Base-by-base conservation (phyloP, 805 yeast species). In the Komagataella mondaviorum region DNA sequence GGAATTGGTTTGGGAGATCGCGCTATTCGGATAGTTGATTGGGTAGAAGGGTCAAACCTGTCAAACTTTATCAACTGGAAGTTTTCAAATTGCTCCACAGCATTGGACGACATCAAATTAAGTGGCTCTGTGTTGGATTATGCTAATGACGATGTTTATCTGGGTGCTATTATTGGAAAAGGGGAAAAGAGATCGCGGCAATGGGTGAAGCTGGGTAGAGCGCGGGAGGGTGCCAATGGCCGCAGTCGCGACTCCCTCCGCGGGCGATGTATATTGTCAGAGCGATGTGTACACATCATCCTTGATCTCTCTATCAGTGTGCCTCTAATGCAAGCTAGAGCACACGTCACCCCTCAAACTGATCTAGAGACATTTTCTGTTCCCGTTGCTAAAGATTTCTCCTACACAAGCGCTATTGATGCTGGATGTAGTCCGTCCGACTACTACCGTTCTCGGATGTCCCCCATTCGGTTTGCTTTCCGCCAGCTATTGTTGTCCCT, bases 351-450 rank as follows among this genome's bases (percentile, higher is more conserved):
- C 47, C 47, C 24, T n/a, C 47, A 45, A 6, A 22, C 47, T 45
- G 22, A 22, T 45, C 17, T 23, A 45, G 22, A 45, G 22, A 45
- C 16, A 18, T 18, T 23, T 16, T 17, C 47, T 4, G 47, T 23
- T 23, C 47, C 23, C 14, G 24, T 12, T 12, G 22, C 30, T 4
- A 45, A 22, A 45, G 58, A 54, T 36, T 49, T 61, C 18, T 43
- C 56, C 4, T 58, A 62, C 49, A 63, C 67, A 0, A 59, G 60
- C 6, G 51, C 54, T 14, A 50, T 52, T 10, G 96, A 88, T 62
- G 90, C 95, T 0, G 96, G 96, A 0, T 81, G 84, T 55, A 77
- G 76, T 57, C 75, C 85, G 2, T 71, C 71, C 45, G 78, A 78
- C 51, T 91, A 81, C 60, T 91, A 90, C 68, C 71, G 73, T 58